A percentile compares a stretch with the other conserved stretches of the same genome.
Evolutionary conservation across 2,329 filamentous ascomycete species (phyloP).

Genomic region (Daldinia sp.): DNA sequence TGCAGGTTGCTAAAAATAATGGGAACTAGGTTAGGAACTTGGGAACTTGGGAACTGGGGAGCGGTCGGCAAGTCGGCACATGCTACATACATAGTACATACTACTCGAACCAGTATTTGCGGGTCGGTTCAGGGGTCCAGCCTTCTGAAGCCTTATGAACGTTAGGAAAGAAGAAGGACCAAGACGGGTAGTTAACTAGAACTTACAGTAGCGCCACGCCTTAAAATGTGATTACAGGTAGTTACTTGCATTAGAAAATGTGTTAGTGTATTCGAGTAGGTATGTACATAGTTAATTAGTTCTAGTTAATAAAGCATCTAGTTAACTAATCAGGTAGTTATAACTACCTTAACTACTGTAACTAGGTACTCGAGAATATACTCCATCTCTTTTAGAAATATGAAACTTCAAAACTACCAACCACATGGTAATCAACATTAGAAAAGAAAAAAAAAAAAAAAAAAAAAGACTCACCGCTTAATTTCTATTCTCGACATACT

Average conservation of each 20-base stretch:
- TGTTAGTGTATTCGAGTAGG: too few species aligned
- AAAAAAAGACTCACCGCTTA: background rate
- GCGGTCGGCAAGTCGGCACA: slow-evolving; percentile 34
- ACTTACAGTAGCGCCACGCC: background rate
- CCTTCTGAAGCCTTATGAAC: slow-evolving; percentile 10
- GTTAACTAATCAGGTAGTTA: too few species aligned
- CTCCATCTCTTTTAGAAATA: too few species aligned
- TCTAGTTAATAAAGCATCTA: too few species aligned
- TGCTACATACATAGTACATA: too few species aligned
- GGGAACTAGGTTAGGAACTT: slow-evolving; percentile 5
- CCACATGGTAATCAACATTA: background rate
- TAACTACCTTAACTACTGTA: too few species aligned
- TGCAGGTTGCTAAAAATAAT: slow-evolving; percentile 34
- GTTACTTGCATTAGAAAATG: too few species aligned
- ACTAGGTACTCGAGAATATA: too few species aligned
- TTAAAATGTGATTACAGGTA: background rate
- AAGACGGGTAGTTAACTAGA: background rate
- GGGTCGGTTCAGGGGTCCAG: slow-evolving; percentile 26
- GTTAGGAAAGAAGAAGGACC: background rate
- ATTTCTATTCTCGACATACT: background rate
- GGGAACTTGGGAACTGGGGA: slow-evolving; percentile 8
- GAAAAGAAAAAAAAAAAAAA: background rate
- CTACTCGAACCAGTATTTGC: slow-evolving; percentile 21
- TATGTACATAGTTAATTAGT: too few species aligned
- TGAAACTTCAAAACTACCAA: background rate